Evolutionary conservation across 1,139 yeast genomes (phyloP).

Genomic region (Debaryomycetaceae sp.): DNA sequence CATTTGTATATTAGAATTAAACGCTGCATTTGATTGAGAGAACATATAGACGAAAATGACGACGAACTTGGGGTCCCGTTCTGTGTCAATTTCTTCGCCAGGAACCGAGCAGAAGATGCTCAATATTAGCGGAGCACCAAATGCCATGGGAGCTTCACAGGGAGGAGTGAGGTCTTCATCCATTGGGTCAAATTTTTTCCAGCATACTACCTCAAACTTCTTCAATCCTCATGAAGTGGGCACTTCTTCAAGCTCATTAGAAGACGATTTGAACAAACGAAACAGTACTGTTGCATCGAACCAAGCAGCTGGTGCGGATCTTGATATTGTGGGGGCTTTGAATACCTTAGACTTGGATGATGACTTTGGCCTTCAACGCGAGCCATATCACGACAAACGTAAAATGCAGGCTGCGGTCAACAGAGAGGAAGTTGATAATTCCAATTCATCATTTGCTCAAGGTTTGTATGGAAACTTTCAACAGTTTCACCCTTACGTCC

Average conservation of each 20-base stretch:
- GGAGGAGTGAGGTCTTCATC: slow-evolving; percentile 18
- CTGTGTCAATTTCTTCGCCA: slow-evolving; percentile 18
- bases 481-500: slow-evolving; percentile 18
- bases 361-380: slow-evolving; percentile 16
- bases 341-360: slow-evolving; percentile 40
- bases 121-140: not conserved
- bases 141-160: not conserved
- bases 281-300: slow-evolving; percentile 1
- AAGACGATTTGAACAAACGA: slow-evolving; percentile 6
- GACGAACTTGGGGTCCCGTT: slow-evolving; percentile 8
- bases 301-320: slow-evolving; percentile 10
- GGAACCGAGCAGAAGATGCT: slow-evolving; percentile 8
- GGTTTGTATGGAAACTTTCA: slow-evolving; percentile 8
- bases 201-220: slow-evolving; percentile 18
- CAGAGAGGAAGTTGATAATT: not conserved
- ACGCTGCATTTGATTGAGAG: not conserved
- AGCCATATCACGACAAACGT: not conserved
- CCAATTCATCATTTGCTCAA: slow-evolving; percentile 1
- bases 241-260: slow-evolving; percentile 7
- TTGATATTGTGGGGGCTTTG: slow-evolving; percentile 44
- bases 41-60: slow-evolving; percentile 4
- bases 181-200: slow-evolving; percentile 23
- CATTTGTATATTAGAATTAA: not conserved
- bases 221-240: slow-evolving; percentile 9
- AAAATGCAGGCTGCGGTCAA: not conserved